These are phyloP conservation scores for Scleroderma citrinum DNA, from an alignment of 768 basidiomycete genomes.

Conservation along the genomic window DNA sequence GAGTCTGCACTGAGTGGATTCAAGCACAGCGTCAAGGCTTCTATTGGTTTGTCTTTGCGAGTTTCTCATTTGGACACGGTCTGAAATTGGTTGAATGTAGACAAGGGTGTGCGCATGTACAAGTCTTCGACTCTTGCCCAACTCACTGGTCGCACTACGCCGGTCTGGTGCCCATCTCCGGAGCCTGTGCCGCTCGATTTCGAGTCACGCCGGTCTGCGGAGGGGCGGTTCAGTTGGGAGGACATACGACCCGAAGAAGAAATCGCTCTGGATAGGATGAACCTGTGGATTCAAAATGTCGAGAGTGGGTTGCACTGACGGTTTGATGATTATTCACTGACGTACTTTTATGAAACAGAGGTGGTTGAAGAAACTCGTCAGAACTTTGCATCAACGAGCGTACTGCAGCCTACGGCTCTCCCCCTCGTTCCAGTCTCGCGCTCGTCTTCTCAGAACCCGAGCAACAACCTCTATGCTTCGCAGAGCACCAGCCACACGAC, in stretches of 20 bases:
- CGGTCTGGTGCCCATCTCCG: conserved; percentile 25
- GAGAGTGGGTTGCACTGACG: conserved; percentile 54
- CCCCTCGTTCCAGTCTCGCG: conserved; percentile 56
- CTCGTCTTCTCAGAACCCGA: conserved; percentile 39
- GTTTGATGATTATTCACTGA: not conserved
- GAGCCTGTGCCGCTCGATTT: conserved; percentile 24
- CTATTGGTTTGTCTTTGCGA: conserved; percentile 49
- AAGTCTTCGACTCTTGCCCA: conserved; percentile 55
- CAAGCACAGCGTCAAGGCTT: conserved; percentile 67
- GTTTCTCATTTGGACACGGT: conserved; percentile 1
- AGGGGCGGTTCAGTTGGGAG: conserved; percentile 30
- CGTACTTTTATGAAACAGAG: conserved; percentile 37
- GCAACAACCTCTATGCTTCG: conserved; percentile 27
- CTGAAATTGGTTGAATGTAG: conserved; percentile 28
- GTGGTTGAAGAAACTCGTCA: conserved; percentile 78
- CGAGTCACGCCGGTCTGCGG: conserved; percentile 26
- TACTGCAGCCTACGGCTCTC: conserved; percentile 51
- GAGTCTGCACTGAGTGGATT: conserved; percentile 44
- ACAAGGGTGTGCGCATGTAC: conserved; percentile 62
- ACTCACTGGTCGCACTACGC: conserved; percentile 27
- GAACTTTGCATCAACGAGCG: conserved; percentile 55
- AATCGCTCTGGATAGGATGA: conserved; percentile 56
- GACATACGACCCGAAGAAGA: conserved; percentile 28
- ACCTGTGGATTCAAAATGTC: conserved; percentile 76
- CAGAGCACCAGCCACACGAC: conserved; percentile 7